Evolutionary conservation across 768 basidiomycete genomes (phyloP).

Genomic region (Pisolithus orientalis): DNA sequence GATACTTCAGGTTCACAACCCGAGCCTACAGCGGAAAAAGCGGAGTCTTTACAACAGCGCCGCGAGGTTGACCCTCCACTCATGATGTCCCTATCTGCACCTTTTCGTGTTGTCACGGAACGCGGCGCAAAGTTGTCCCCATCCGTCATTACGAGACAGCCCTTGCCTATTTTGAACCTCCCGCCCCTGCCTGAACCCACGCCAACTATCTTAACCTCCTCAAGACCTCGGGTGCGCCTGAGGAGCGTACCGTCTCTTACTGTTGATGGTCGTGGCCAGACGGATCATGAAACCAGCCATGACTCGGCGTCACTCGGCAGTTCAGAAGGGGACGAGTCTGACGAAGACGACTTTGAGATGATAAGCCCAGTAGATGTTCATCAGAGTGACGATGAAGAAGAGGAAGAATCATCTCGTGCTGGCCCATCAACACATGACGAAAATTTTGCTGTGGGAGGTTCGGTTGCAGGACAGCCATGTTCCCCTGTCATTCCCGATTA

Average conservation of each 20-base stretch:
- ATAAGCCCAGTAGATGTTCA: conserved; percentile 30
- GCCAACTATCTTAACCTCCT: conserved; percentile 5
- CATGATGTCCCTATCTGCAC: conserved; percentile 12
- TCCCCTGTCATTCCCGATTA: background rate
- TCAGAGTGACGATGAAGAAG: conserved; percentile 31
- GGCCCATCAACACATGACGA: conserved; percentile 6
- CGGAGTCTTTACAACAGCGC: background rate
- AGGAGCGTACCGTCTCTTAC: conserved; percentile 52
- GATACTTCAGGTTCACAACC: background rate
- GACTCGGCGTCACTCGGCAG: conserved; percentile 16
- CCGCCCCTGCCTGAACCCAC: conserved; percentile 38
- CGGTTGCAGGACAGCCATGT: conserved; percentile 1
- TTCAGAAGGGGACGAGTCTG: conserved; percentile 31
- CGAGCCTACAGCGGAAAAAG: background rate
- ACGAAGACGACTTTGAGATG: conserved; percentile 29
- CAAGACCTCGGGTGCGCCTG: conserved; percentile 28
- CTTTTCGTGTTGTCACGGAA: conserved; percentile 22
- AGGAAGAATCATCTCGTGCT: conserved; percentile 22
- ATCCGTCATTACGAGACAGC: conserved; percentile 37
- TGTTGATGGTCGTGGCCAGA: conserved; percentile 27
- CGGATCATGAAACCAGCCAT: conserved; percentile 17
- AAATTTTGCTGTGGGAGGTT: no score
- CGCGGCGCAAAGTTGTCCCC: conserved; percentile 41
- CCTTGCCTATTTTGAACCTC: conserved; percentile 43
- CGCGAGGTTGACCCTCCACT: conserved; percentile 7